Evolutionary conservation across 2,329 filamentous ascomycete genomes (phyloP).

Genomic region (Trichoderma brevicompactum): DNA sequence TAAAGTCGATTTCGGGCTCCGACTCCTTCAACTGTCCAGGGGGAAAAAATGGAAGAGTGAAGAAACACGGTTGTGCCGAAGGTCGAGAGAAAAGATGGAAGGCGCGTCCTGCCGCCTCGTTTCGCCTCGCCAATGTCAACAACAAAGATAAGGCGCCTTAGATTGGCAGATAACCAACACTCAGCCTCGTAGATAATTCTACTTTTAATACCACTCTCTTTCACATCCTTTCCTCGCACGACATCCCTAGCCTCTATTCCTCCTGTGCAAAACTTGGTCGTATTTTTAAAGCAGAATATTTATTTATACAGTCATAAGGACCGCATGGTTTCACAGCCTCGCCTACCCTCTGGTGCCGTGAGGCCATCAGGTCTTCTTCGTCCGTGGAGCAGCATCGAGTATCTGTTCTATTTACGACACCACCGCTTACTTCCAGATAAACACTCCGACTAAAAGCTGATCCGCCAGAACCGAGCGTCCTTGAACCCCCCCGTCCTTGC

Average conservation of each 20-base stretch:
- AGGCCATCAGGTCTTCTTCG: conserved; percentile 15
- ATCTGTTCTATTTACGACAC: not conserved
- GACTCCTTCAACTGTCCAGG: not conserved
- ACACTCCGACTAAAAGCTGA: not conserved
- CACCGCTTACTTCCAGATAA: not conserved
- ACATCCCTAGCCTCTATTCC: conserved; percentile 11
- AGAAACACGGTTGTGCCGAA: not conserved
- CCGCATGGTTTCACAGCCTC: conserved; percentile 12
- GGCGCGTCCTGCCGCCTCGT: conserved; percentile 1
- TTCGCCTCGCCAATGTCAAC: conserved; percentile 9
- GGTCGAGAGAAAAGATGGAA: not conserved
- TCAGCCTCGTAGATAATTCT: conserved; percentile 4
- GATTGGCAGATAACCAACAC: not conserved
- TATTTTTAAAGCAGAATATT: conserved; percentile 7
- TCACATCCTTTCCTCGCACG: not conserved
- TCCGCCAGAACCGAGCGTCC: conserved; percentile 1
- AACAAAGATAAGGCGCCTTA: not conserved
- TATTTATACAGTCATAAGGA: not conserved
- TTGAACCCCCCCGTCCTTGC: not conserved
- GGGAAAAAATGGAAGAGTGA: not conserved
- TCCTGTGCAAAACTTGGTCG: not conserved
- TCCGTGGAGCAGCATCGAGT: not conserved
- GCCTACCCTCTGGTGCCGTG: conserved; percentile 12
- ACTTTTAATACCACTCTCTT: conserved; percentile 20
- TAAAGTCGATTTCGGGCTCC: not conserved